Evolutionary conservation across 305 asterid genomes (phyloP).

Genomic region (Nicotiana rustica): DNA sequence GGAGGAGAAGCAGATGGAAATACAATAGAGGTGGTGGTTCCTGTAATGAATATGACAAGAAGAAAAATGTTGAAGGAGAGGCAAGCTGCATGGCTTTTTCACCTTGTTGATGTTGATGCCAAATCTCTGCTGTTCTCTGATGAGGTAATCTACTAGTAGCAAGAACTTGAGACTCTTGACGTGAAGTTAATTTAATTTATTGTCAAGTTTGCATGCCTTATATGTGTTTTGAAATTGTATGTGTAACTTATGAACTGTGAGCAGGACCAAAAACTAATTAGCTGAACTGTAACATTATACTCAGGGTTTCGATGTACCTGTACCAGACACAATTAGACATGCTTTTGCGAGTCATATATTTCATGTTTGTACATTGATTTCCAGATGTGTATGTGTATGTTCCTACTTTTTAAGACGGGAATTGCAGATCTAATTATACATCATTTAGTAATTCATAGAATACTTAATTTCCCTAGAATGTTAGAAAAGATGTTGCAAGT

Average conservation of each 20-base stretch:
- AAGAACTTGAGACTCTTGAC: conserved; percentile 5
- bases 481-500: conserved; percentile 1
- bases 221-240: neutral
- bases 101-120: conserved; percentile 73
- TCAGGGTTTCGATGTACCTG: neutral
- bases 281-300: neutral
- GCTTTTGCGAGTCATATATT: neutral
- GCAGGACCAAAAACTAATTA: neutral
- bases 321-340: neutral
- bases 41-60: conserved; percentile 79
- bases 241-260: neutral
- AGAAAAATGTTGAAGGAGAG: conserved; percentile 78
- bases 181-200: neutral
- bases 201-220: neutral
- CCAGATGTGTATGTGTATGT: neutral
- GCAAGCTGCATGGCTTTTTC: conserved; percentile 84
- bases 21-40: conserved; percentile 56
- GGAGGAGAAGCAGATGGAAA: conserved; percentile 45
- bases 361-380: neutral
- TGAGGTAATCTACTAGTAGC: conserved; percentile 54
- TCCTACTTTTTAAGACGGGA: neutral
- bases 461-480: conserved; percentile 18
- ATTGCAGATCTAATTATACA: neutral
- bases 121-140: conserved; percentile 70
- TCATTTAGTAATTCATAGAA: neutral